These are phyloP conservation scores for Camelina hispida DNA, from an alignment of 345 rosid species.

Conservation along the genomic window DNA sequence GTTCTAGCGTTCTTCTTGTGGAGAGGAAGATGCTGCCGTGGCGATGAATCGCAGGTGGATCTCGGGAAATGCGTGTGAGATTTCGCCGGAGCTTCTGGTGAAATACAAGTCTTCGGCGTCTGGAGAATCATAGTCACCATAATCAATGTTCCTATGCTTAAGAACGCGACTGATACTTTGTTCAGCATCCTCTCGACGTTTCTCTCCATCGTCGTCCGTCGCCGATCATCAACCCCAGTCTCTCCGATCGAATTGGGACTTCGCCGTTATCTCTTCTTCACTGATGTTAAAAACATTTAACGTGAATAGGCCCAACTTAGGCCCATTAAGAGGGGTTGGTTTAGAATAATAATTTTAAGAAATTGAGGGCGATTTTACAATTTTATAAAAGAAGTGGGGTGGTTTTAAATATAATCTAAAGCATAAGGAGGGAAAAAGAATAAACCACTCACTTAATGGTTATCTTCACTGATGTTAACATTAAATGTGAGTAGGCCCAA, in stretches of 20 bases:
- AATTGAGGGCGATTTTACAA: background rate
- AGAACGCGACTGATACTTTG: slow-evolving; percentile 53
- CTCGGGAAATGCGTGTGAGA: slow-evolving; percentile 73
- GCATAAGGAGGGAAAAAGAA: slow-evolving; percentile 21
- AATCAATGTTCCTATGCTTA: slow-evolving; percentile 54
- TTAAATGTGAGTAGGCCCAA: too few relatives aligned
- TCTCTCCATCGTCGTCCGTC: slow-evolving; percentile 62
- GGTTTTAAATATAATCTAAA: slow-evolving; percentile 11
- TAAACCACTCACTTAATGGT: too few relatives aligned
- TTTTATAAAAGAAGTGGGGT: slow-evolving; percentile 8
- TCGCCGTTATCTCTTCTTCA: background rate
- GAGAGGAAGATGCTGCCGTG: slow-evolving; percentile 63
- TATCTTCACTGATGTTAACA: too few relatives aligned
- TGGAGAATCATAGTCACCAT: slow-evolving; percentile 59
- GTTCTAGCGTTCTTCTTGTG: slow-evolving; percentile 70
- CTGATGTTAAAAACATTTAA: too few relatives aligned
- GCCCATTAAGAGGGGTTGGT: too few relatives aligned
- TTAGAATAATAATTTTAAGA: background rate
- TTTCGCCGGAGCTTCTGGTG: slow-evolving; percentile 50
- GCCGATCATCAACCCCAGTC: slow-evolving; percentile 14
- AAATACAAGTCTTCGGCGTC: slow-evolving; percentile 67
- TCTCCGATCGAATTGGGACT: background rate
- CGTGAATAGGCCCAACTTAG: too few relatives aligned
- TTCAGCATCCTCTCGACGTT: slow-evolving; percentile 61
- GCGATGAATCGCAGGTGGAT: slow-evolving; percentile 75